phyloP scores from a whole-genome alignment of 208 protist genomes.

The Ichthyophonus hoferi region DNA sequence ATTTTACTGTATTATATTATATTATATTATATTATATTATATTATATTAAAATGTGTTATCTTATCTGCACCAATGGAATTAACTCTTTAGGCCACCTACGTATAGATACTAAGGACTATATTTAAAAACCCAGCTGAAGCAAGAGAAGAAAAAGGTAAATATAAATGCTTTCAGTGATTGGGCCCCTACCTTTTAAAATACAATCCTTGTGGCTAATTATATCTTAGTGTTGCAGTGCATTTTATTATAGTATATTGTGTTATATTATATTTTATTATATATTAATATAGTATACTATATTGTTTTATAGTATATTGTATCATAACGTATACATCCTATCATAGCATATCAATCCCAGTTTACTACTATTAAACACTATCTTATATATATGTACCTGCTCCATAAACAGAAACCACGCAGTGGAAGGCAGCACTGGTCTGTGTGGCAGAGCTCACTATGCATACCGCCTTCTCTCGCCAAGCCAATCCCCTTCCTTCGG shows the following conservation, averaged over 20 bases:
- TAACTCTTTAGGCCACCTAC: too few species aligned
- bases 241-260: neutral
- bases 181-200: too few species aligned
- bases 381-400: neutral
- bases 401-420: neutral
- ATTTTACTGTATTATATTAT: too few species aligned
- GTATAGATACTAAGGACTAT: too few species aligned
- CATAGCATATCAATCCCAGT: neutral
- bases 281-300: neutral
- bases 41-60: too few species aligned
- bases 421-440: neutral
- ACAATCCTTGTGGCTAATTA: too few species aligned
- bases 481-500: neutral
- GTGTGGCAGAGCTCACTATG: neutral
- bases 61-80: too few species aligned
- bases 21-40: too few species aligned
- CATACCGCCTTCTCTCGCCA: neutral
- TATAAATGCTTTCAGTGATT: too few species aligned
- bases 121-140: too few species aligned
- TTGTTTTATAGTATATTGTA: neutral
- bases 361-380: neutral
- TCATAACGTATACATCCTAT: neutral
- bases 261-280: neutral
- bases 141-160: too few species aligned
- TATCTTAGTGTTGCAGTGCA: neutral